phyloP scores from a whole-genome alignment of 495 filamentous ascomycete species.

The Podospora pseudopauciseta region DNA sequence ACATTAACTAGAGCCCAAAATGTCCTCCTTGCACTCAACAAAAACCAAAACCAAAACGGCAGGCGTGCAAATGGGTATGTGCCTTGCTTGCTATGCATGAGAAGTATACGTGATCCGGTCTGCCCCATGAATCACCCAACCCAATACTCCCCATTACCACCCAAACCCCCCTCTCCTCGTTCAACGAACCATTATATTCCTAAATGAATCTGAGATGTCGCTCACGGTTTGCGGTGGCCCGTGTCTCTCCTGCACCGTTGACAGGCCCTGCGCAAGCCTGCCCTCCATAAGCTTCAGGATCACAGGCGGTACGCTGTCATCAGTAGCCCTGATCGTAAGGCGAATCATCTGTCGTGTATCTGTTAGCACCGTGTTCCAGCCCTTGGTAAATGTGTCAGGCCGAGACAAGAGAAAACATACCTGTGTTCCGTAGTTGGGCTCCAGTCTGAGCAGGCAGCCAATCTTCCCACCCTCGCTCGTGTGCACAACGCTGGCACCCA shows the following conservation, averaged over 20 bases:
- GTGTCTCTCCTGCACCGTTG: slow-evolving; percentile 36
- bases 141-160: neutral
- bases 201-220: slow-evolving; percentile 48
- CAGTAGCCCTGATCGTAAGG: slow-evolving; percentile 89
- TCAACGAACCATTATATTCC: slow-evolving; percentile 49
- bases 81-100: neutral
- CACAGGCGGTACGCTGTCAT: slow-evolving; percentile 78
- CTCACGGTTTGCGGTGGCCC: slow-evolving; percentile 32
- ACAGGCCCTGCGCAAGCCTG: slow-evolving; percentile 54
- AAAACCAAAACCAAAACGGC: neutral
- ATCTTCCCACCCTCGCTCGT: slow-evolving; percentile 82
- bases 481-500: slow-evolving; percentile 86
- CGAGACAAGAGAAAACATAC: slow-evolving; percentile 43
- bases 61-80: slow-evolving; percentile 6
- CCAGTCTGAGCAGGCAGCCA: slow-evolving; percentile 86
- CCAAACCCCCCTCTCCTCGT: neutral
- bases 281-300: slow-evolving; percentile 85
- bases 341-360: slow-evolving; percentile 73
- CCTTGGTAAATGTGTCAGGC: neutral
- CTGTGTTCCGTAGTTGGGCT: slow-evolving; percentile 89
- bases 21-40: neutral
- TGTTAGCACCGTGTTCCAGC: neutral
- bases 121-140: neutral
- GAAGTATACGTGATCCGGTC: neutral
- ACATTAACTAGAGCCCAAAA: neutral